Evolutionary conservation across 78 protist species (phyloP), one percentile per base, ranked within the genome.

Genomic region (Dictyostelium intermedium): DNA sequence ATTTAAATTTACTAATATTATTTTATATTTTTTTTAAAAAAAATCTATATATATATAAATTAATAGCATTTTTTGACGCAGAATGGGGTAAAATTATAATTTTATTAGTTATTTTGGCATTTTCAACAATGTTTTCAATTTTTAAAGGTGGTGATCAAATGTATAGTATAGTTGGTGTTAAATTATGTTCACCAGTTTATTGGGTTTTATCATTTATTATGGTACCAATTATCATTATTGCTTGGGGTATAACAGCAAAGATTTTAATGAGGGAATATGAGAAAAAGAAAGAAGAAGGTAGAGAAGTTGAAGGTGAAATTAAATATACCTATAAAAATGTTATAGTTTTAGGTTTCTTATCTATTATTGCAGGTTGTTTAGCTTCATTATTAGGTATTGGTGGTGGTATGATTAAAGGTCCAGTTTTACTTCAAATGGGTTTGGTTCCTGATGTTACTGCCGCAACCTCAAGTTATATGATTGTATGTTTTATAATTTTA

Each of bases 321-420:
- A 56, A 74, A 37, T 91, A 84, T 35, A 60, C 95, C 7, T 20
- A 70, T 27, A 79, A 91, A 27, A 82, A 80, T 70, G 69, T 84
- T 23, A 6, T 91, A 11, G 13, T 91, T 30, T 25, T 84, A 4
- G 91, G 89, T 47, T 1, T 39, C 4, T 72, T 91, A 9, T 43
- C 76, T 2, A n/a, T 81, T 14, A 35, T 91, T 13, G 95, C 95
- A 2, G 95, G 95, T 81, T 34, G 37, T 80, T 70, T 91, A 18
- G 95, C 95, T 5, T 84, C 92, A 30, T 72, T 91, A 11, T 43
- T 91, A 9, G 95, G 95, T 82, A 91, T 91, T 91, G 95, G 95
- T 69, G 95, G 95, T 77, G 95, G 95, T 77, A 91, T 91, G 95
- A 84, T 91, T 81, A 83, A 84, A 70, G 91, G 95, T 81, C 95